phyloP scores from a whole-genome alignment of 495 filamentous ascomycete species.

The Neurospora tetraspora region DNA sequence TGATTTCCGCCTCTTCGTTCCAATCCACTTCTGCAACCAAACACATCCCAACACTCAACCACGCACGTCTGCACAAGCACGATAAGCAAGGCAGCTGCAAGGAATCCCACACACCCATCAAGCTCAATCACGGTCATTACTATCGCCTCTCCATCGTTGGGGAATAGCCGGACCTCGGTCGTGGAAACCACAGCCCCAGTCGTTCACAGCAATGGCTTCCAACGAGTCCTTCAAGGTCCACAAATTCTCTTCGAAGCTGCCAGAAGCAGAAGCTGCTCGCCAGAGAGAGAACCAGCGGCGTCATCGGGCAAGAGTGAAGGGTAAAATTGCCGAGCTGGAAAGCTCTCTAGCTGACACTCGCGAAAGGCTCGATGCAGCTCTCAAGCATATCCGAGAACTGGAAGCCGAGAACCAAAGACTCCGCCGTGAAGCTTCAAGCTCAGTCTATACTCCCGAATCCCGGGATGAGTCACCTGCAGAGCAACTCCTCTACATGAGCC shows the following conservation, averaged over 20 bases:
- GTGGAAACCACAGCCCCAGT: background rate
- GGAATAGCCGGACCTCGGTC: background rate
- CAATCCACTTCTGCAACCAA: background rate
- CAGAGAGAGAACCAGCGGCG: constrained; percentile 23
- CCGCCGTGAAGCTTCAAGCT: background rate
- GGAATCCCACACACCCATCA: background rate
- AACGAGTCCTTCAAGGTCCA: background rate
- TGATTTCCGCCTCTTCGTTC: background rate
- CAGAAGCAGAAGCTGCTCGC: constrained; percentile 15
- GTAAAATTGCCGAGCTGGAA: constrained; percentile 16
- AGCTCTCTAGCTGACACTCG: constrained; percentile 5
- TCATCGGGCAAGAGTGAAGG: constrained; percentile 22
- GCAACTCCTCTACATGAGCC: background rate
- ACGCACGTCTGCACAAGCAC: background rate
- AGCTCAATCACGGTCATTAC: background rate
- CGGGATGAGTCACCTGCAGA: background rate
- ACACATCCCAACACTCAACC: background rate
- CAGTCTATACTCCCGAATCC: background rate
- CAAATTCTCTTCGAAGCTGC: constrained; percentile 18
- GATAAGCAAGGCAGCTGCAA: background rate
- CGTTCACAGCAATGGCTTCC: background rate
- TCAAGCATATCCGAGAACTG: constrained; percentile 9
- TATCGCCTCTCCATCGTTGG: background rate
- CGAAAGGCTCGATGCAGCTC: constrained; percentile 10
- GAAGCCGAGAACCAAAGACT: constrained; percentile 12